Conservation (phyloP, 2,329 filamentous ascomycete species). For the Microdochium bolleyi region DNA sequence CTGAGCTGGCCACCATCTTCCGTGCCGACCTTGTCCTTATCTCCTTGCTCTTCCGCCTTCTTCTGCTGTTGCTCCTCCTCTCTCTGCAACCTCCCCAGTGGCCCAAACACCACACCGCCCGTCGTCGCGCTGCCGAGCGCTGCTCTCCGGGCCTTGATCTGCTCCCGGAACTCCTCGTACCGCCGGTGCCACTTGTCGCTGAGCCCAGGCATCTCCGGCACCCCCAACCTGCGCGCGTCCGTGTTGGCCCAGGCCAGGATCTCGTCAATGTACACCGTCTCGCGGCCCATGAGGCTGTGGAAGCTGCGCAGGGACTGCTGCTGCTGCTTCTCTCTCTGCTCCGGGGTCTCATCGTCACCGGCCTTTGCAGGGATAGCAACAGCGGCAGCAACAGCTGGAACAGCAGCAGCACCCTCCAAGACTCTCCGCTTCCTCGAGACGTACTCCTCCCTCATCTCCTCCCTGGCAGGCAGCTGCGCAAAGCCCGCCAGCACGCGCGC, state of each 20-base stretch:
- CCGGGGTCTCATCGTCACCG: slow-evolving; percentile 1
- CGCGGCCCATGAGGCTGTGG: slow-evolving; percentile 25
- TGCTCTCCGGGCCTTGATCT: background rate
- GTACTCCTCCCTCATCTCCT: slow-evolving; percentile 28
- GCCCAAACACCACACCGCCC: background rate
- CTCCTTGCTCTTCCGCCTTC: background rate
- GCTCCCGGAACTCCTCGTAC: background rate
- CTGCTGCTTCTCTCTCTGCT: slow-evolving; percentile 11
- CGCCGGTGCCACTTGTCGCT: background rate
- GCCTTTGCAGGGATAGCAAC: background rate
- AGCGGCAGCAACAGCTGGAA: background rate
- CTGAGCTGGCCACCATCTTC: no score
- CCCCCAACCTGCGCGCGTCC: slow-evolving; percentile 4
- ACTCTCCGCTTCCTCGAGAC: slow-evolving; percentile 14
- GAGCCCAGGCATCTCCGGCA: background rate
- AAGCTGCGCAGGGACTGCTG: slow-evolving; percentile 24
- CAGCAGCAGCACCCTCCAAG: slow-evolving; percentile 5
- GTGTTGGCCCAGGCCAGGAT: slow-evolving; percentile 18
- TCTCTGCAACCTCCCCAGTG: background rate
- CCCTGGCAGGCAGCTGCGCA: slow-evolving; percentile 33
- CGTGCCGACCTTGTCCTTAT: background rate
- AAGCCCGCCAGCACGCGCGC: slow-evolving; percentile 47
- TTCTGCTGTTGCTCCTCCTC: background rate
- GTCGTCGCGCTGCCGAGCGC: background rate
- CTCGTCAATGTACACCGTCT: slow-evolving; percentile 22